phyloP scores from a whole-genome alignment of 2,329 filamentous ascomycete species.

The Alternaria arbusti region DNA sequence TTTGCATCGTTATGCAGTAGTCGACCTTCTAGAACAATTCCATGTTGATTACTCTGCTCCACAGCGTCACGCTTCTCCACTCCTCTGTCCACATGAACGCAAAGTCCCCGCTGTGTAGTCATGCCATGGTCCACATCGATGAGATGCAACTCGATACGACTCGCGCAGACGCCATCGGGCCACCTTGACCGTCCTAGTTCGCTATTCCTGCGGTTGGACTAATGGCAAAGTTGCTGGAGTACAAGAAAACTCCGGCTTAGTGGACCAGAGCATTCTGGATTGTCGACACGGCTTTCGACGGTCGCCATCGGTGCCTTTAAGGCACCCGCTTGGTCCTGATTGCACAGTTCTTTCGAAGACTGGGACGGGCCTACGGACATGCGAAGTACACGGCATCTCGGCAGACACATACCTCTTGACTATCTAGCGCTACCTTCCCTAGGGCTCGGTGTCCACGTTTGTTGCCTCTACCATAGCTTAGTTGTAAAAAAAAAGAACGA shows the following conservation, averaged over 20 bases:
- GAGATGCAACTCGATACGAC: constrained; percentile 2
- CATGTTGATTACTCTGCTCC: not conserved
- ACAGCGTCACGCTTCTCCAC: constrained; percentile 3
- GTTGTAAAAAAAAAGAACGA: constrained; percentile 8
- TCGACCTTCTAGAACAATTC: constrained; percentile 10
- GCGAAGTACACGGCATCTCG: not conserved
- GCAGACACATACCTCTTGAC: not conserved
- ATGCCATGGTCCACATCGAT: constrained; percentile 16
- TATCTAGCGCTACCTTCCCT: not conserved
- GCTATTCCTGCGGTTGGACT: not conserved
- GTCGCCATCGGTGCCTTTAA: not conserved
- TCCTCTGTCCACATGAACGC: not conserved
- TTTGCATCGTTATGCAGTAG: constrained; percentile 12
- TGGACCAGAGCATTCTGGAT: not conserved
- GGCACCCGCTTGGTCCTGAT: not conserved
- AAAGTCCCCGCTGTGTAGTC: not conserved
- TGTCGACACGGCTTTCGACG: not conserved
- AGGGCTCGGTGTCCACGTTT: not conserved
- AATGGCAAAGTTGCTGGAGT: not conserved
- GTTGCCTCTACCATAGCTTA: not conserved
- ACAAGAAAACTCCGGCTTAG: not conserved
- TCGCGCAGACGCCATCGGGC: not conserved
- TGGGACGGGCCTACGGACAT: not conserved
- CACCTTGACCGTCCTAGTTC: not conserved
- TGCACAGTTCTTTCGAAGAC: not conserved